A percentile compares a stretch with the other conserved stretches of the same genome.
Conservation (phyloP, 345 rosid species). For the Gossypium turneri region DNA sequence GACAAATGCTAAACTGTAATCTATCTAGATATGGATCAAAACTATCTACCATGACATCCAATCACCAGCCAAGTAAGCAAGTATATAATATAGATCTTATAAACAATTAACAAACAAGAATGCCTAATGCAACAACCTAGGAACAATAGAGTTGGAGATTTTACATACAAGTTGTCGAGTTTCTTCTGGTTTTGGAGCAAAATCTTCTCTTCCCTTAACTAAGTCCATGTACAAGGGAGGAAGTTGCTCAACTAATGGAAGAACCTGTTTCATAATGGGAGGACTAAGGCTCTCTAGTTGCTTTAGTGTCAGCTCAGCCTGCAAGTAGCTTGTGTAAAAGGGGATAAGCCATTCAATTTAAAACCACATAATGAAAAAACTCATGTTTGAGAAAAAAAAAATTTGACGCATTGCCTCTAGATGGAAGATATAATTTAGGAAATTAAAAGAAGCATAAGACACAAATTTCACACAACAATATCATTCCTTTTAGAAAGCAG, state of each 20-base stretch:
- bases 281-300: constrained; percentile 88
- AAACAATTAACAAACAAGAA: background rate
- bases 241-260: constrained; percentile 92
- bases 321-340: constrained; percentile 25
- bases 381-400: background rate
- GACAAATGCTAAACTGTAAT: background rate
- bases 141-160: background rate
- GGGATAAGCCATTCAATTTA: background rate
- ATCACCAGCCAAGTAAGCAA: constrained; percentile 4
- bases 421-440: background rate
- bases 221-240: constrained; percentile 97
- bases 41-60: background rate
- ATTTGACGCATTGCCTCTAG: background rate
- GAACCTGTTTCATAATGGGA: constrained; percentile 90
- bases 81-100: background rate
- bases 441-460: background rate
- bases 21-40: background rate
- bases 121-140: background rate
- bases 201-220: constrained; percentile 89
- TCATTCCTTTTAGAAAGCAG: background rate
- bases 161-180: constrained; percentile 84
- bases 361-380: background rate
- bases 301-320: constrained; percentile 96
- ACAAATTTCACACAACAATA: background rate
- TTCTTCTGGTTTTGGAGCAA: constrained; percentile 93